Evolutionary conservation across 2,329 filamentous ascomycete species (phyloP), one percentile per base, ranked within the genome.

Genomic region (Neonectria sp.): DNA sequence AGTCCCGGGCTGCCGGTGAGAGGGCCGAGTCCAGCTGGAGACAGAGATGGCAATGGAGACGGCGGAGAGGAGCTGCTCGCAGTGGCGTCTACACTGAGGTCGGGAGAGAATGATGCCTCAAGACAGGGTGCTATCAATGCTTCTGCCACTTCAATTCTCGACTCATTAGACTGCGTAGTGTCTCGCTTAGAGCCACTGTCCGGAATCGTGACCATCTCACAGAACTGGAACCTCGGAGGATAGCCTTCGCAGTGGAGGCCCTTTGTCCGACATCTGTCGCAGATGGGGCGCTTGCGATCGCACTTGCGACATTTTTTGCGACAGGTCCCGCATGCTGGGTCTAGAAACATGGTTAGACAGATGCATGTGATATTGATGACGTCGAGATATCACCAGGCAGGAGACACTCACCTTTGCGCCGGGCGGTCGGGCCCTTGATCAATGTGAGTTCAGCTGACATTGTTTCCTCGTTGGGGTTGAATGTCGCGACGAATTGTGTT

Each of bases 261-360:
- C 29, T 77, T 79, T 9, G 65, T 61, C 29, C 69, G 71, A 27
- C 76, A 78, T 68, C 76, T 70, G 35, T 77, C 73, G 29, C 76
- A 79, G 11, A 73, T 58, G 4, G 76, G 76, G 1, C 76, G 73
- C 31, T 72, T 71, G 7, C 77, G 71, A 40, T 78, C 76, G 55
- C 77, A 78, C 62, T 77, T 79, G n/a, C 76, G 76, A 45, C 76
- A 78, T 60, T 79, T 78, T 31, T 74, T 78, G 45, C 76, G 75
- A 48, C 76, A 78, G 3, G 76, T 78, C 1, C 77, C 76, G 35
- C 76, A 78, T 0, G 76, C 76, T 24, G 76, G 76, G 40, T 79
- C 76, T 78, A 1, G 6, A 17, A 8, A 21, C 21, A 2, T 21
- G 27, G 15, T 37, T 17, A 37, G 35, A 8, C 9, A 6, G 35